Evolutionary conservation across 768 basidiomycete genomes (phyloP), one percentile per base, ranked within the genome.

Genomic region (Suillus variegatus): DNA sequence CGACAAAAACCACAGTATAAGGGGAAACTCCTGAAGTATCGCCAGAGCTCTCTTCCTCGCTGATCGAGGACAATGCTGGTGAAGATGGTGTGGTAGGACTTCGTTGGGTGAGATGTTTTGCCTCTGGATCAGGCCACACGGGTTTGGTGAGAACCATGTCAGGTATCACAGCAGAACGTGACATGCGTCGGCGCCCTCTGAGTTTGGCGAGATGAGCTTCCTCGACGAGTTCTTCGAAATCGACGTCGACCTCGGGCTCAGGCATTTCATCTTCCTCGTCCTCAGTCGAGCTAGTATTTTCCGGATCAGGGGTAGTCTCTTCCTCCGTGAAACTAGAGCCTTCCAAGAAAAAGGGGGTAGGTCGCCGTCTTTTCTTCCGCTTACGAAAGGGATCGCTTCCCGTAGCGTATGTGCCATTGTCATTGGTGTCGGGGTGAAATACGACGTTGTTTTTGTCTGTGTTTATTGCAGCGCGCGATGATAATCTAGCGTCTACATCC

Each of bases 371-470:
- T 14, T 63, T 61, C 35, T 41, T 57, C 36, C 28, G 62, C 58
- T 60, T 60, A 32, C 62, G 62, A 28, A 64, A 60, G 32, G 63
- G 63, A 28, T 64, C 56, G 13, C 57, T 38, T 25, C 61, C 61
- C 16, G 64, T 65, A 25, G 67, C 62, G 64, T 70, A 71, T 7
- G 57, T 40, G 14, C 69, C 57, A 28, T 71, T 68, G 36, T 71
- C 70, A 41, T 64, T 60, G 9, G 63, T 58, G 40, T 70, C 65
- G 6, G 70, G 70, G 54, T 67, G 69, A 44, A 69, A 69, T 6
- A 49, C 63, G 9, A 69, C 68, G 13, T 56, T 28, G 46, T 62
- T 68, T 49, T 63, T 62, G 61, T 63, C 49, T 25, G 47, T 22
- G 28, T 5, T n/a, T 4, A 49, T 20, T 18, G 63, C 47, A 28